Evolutionary conservation across 768 basidiomycete genomes (phyloP), one percentile per base, ranked within the genome.

Genomic region (Xerocomellus chrysenteron): DNA sequence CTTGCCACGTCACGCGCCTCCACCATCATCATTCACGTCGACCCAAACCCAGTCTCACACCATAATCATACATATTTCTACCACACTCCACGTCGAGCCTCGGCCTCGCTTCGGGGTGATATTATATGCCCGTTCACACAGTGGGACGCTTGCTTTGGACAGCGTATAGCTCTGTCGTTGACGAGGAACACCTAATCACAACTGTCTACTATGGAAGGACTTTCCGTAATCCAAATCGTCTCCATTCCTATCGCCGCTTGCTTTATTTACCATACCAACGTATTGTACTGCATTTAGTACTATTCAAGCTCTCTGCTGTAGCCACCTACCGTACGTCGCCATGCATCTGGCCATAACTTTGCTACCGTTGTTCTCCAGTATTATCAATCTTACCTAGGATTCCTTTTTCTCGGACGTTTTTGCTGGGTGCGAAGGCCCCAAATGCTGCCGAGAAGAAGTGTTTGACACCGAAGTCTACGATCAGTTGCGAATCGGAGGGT

Each of bases 141-240:
- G 48, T 36, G 35, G 28, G 33, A 39, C 17, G 24, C 49, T 58
- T 40, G 39, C 46, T 53, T 50, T 56, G 55, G 58, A 51, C 52
- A 50, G 13, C 47, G 16, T 36, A 47, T 24, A 26, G 53, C 26
- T 44, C 44, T 50, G 19, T 43, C 51, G 45, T 45, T 11, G 41
- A 52, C 39, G 46, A 50, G 24, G 37, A 32, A 40, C 13, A 59
- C 57, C 50, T 69, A 67, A 68, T 67, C 57, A 50, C 54, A 50
- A 37, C 35, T 19, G 35, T 60, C 47, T 19, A 57, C 46, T 19
- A 57, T 43, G 58, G 58, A 65, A 63, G 59, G 67, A 41, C 47
- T 41, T 45, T 41, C 56, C 56, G 51, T 64, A 54, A 64, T 68
- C 43, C 24, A 17, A 59, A 54, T 47, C 37, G 40, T 59, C 46